Evolutionary conservation across 1,139 yeast species (phyloP).

Genomic region (Candida sanyaensis): DNA sequence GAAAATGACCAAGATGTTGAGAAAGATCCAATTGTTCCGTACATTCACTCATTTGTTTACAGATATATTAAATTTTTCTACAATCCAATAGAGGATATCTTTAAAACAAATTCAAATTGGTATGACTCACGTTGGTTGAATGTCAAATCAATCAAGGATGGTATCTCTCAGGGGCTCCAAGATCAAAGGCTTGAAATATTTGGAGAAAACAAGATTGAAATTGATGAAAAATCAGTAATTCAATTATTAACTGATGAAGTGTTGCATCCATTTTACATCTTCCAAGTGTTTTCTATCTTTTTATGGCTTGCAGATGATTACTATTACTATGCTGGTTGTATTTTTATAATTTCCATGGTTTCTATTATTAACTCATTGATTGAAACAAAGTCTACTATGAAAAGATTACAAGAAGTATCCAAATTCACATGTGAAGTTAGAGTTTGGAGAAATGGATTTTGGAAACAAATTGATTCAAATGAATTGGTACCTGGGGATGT

Average conservation of each 20-base stretch:
- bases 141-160: slow-evolving; percentile 58
- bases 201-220: slow-evolving; percentile 73
- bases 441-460: slow-evolving; percentile 89
- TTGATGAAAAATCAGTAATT: slow-evolving; percentile 67
- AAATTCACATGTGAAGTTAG: slow-evolving; percentile 76
- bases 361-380: slow-evolving; percentile 78
- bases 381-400: slow-evolving; percentile 79
- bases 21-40: slow-evolving; percentile 68
- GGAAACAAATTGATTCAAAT: slow-evolving; percentile 81
- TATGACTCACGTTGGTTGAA: slow-evolving; percentile 75
- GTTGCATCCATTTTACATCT: slow-evolving; percentile 90
- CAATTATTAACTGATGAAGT: slow-evolving; percentile 83
- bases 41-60: slow-evolving; percentile 70
- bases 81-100: slow-evolving; percentile 84
- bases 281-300: slow-evolving; percentile 87
- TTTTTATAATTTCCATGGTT: slow-evolving; percentile 78
- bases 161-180: slow-evolving; percentile 68
- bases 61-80: slow-evolving; percentile 82
- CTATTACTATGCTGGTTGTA: slow-evolving; percentile 91
- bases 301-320: slow-evolving; percentile 93
- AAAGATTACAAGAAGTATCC: slow-evolving; percentile 73
- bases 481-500: slow-evolving; percentile 96
- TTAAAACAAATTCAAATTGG: slow-evolving; percentile 85
- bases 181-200: slow-evolving; percentile 74
- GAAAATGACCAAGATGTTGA: slow-evolving; percentile 20